phyloP scores from a whole-genome alignment of 371 early-diverging fungal species.

The Haplosporangium sp. region DNA sequence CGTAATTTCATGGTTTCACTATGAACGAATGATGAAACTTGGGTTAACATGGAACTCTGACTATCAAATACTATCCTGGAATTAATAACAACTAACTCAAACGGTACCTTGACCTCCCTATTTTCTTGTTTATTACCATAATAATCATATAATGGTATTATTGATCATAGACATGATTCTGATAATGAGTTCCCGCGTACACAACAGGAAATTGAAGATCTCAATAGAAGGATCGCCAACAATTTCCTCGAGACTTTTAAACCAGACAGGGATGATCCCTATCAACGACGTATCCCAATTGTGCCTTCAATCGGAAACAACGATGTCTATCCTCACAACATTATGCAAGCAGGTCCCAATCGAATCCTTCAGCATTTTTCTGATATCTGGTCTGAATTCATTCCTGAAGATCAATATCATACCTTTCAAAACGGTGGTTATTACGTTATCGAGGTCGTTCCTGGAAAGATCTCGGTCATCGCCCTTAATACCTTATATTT shows the following conservation, averaged over 20 bases:
- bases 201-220: constrained; percentile 65
- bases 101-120: background rate
- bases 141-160: background rate
- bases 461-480: constrained; percentile 62
- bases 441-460: constrained; percentile 67
- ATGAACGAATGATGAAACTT: background rate
- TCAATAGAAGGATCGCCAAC: constrained; percentile 60
- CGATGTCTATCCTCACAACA: constrained; percentile 84
- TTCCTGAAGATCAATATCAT: constrained; percentile 67
- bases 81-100: background rate
- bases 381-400: constrained; percentile 68
- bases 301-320: constrained; percentile 85
- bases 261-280: constrained; percentile 43
- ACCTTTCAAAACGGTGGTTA: constrained; percentile 79
- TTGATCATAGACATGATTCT: constrained; percentile 75
- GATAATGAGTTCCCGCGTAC: constrained; percentile 74
- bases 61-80: background rate
- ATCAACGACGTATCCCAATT: constrained; percentile 63
- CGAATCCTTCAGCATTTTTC: constrained; percentile 64
- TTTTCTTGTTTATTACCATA: background rate
- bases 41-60: background rate
- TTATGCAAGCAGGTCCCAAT: constrained; percentile 62
- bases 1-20: too few species aligned
- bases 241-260: constrained; percentile 51
- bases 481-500: constrained; percentile 83